Evolutionary conservation across 208 protist species (phyloP), one percentile per base, ranked within the genome.

Genomic region (Leishmania major): DNA sequence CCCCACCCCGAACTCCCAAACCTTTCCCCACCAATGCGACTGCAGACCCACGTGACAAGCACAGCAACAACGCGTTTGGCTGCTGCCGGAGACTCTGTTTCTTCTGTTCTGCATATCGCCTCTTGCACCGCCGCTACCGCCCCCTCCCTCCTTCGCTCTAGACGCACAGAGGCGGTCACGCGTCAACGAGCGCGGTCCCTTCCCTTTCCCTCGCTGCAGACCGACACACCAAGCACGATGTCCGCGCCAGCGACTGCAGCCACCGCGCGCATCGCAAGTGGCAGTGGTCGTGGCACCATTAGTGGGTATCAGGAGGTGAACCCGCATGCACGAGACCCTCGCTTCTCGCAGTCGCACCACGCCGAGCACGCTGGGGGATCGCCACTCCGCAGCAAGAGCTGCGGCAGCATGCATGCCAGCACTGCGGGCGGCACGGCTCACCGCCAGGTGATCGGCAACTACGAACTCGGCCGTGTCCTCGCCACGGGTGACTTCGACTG

Each of bases 401-500:
- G 28, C 35, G 49, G n/a, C 25, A 72, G 57, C 45, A 71, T 60
- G 49, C 77, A 8, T 22, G 8, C 57, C 37, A 67, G 17, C 7
- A 47, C 17, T 6, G 25, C 15, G 7, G 37, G 57, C 11, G 43
- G 59, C 62, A 45, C 76, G 37, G 70, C 22, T 1, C 79, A 79
- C 57, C 80, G 77, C 17, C 91, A 94, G 67, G 87, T 95, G 49
- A 89, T 97, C 35, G 95, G 95, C 57, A 96, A 96, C 75, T 97
- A 97, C 86, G 93, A 96, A 55, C 87, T 97, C 0, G 93, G 93
- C 40, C 83, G 88, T 57, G 91, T 95, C 10, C 83, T 97, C 25
- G 93, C 92, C 3, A 88, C 87, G 4, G 93, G 95, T n/a, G 90
- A 96, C 76, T 96, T 97, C 87, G 95, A 97, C 79, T 95, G 88